Evolutionary conservation across 2,329 filamentous ascomycete genomes (phyloP), one percentile per base, ranked within the genome.

Genomic region (Ascochyta pisi): DNA sequence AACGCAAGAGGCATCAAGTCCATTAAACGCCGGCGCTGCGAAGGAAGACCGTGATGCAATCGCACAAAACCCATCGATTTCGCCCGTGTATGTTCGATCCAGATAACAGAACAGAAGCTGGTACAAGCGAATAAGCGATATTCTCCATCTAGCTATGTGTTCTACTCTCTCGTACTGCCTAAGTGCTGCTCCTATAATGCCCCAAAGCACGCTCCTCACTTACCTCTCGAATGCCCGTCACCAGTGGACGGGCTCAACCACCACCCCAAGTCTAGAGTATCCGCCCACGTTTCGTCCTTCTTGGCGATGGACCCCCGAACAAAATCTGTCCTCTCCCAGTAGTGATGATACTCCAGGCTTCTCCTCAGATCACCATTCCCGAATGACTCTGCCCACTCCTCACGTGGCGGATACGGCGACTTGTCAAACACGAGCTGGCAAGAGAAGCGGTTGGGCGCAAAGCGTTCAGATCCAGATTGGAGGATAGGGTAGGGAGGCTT

Each of bases 341-440:
- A 46, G 8, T 23, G 54, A 44, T 50, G 34, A 33, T 40, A 50
- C 1, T 46, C 35, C 39, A 57, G 13, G 19, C 19, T 45, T 39
- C 15, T 13, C n/a, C 33, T 19, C 8, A 49, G 33, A 31, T 9
- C 15, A 26, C 34, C 37, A 2, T 26, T 37, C 38, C 40, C 22
- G 13, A 33, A 39, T n/a, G 26, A 34, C 34, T 45, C 43, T 23
- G 34, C 48, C 54, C 54, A 58, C 31, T 58, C 49, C 26, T 53
- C 50, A 16, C 39, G 44, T 33, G 50, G 54, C 19, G 54, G 54
- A 24, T 53, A 53, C 33, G 54, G 54, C 27, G 54, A 58, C 27
- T 22, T 16, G 48, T 58, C 49, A 49, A 57, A 57, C 24, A 13
- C 39, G 27, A 58, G 39, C 44, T 49, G 16, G 26, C 10, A 27